Evolutionary conservation across 1,139 yeast genomes (phyloP).

Genomic region (Geotrichum siamense): DNA sequence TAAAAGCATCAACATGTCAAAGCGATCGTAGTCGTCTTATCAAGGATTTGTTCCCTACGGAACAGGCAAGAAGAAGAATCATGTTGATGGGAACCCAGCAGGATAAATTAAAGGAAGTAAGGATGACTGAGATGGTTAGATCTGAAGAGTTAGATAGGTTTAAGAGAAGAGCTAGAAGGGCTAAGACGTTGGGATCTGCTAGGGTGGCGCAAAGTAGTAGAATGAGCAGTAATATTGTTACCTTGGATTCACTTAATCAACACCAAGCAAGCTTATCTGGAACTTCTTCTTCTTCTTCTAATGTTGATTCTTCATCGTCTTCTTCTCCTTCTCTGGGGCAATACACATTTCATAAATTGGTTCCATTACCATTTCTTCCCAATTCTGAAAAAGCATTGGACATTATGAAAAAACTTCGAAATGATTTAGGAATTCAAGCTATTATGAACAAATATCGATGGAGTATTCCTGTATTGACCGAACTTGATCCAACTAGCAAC

Average conservation of each 20-base stretch:
- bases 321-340: neutral
- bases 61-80: slow-evolving; percentile 24
- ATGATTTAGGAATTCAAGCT: slow-evolving; percentile 35
- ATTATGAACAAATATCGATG: slow-evolving; percentile 35
- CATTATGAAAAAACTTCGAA: slow-evolving; percentile 30
- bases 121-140: slow-evolving; percentile 26
- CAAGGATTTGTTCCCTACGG: slow-evolving; percentile 21
- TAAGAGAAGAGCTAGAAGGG: slow-evolving; percentile 6
- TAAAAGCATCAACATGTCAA: slow-evolving; percentile 22
- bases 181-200: slow-evolving; percentile 7
- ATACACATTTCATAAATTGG: slow-evolving; percentile 34
- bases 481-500: slow-evolving; percentile 37
- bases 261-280: neutral
- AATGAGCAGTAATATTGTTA: neutral
- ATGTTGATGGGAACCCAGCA: slow-evolving; percentile 30
- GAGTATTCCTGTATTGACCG: slow-evolving; percentile 35
- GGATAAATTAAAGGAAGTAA: slow-evolving; percentile 24
- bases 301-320: neutral
- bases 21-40: slow-evolving; percentile 20
- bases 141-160: slow-evolving; percentile 23
- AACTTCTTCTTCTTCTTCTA: slow-evolving; percentile 8
- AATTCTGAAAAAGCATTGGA: slow-evolving; percentile 29
- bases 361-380: slow-evolving; percentile 33
- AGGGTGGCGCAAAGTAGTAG: slow-evolving; percentile 1
- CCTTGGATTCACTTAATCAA: slow-evolving; percentile 1